Conservation (phyloP, 2,329 filamentous ascomycete species). For the Lachnellula hyalina region DNA sequence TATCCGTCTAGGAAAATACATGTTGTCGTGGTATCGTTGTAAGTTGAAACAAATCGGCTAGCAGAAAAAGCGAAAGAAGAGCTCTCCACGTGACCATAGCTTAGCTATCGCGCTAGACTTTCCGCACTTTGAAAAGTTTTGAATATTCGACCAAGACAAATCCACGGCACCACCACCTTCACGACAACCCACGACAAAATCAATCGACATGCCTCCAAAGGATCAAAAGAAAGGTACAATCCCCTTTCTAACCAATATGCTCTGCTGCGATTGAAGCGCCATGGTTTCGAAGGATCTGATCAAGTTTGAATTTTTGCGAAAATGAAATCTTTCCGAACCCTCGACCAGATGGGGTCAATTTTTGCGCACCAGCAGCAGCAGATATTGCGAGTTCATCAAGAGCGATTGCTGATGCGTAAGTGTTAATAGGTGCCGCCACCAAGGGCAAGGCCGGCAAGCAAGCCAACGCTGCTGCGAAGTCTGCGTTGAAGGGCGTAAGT, state of each 20-base stretch:
- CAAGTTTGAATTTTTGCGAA: conserved; percentile 17
- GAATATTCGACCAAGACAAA: not conserved
- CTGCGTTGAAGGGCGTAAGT: conserved; percentile 92
- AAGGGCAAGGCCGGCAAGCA: conserved; percentile 68
- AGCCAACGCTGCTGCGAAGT: conserved; percentile 91
- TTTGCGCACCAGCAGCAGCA: conserved; percentile 55
- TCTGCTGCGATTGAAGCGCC: conserved; percentile 7
- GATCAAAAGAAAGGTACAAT: conserved; percentile 33
- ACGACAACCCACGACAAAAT: conserved; percentile 18
- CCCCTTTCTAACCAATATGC: conserved; percentile 20
- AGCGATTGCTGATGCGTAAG: conserved; percentile 67
- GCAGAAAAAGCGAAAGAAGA: not conserved
- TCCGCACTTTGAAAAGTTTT: not conserved
- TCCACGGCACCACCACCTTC: conserved; percentile 3
- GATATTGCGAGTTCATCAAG: conserved; percentile 69
- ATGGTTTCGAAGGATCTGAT: conserved; percentile 13
- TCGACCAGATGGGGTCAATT: conserved; percentile 9
- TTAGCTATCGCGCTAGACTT: not conserved
- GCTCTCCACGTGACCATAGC: not conserved
- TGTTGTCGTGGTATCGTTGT: conserved; percentile 2
- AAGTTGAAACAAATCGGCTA: too few relatives aligned
- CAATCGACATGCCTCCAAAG: conserved; percentile 30
- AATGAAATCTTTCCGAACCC: conserved; percentile 6
- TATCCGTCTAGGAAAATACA: conserved; percentile 24
- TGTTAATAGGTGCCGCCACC: conserved; percentile 47